A percentile compares a stretch with the other conserved stretches of the same genome.
Conservation (phyloP, 2,329 filamentous ascomycete species). For the Botrytis pseudocinerea region DNA sequence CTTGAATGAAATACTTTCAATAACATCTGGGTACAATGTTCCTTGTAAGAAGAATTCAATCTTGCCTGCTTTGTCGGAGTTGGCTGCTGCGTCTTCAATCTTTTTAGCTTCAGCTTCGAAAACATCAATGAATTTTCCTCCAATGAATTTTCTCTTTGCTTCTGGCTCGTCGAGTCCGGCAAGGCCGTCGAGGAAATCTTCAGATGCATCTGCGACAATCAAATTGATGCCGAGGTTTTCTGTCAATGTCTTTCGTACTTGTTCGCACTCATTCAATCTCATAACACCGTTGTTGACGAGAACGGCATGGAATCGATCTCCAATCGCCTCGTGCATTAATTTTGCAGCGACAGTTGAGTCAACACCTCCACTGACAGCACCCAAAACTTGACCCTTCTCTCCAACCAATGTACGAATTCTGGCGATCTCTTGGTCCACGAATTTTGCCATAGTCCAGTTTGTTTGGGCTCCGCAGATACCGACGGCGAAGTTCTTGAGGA, state of each 20-base stretch:
- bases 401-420: conserved; percentile 83
- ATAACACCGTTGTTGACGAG: conserved; percentile 85
- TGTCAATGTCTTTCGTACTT: conserved; percentile 77
- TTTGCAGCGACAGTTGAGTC: conserved; percentile 44
- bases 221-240: conserved; percentile 86
- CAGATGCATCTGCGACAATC: conserved; percentile 77
- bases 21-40: conserved; percentile 63
- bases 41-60: conserved; percentile 89
- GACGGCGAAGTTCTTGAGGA: conserved; percentile 82
- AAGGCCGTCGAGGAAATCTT: conserved; percentile 75
- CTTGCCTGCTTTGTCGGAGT: conserved; percentile 67
- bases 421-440: conserved; percentile 75
- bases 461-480: conserved; percentile 74
- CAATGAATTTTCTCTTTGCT: conserved; percentile 89
- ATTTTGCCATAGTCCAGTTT: conserved; percentile 85
- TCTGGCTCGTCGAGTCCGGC: conserved; percentile 79
- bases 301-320: conserved; percentile 76
- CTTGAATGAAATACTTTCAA: conserved; percentile 69
- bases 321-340: conserved; percentile 84
- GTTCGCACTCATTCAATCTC: conserved; percentile 78
- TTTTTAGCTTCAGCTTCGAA: conserved; percentile 78
- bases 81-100: conserved; percentile 70
- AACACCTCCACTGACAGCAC: conserved; percentile 58
- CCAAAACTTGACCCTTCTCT: conserved; percentile 75
- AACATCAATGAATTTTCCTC: conserved; percentile 73